These are phyloP conservation scores for Anthoceros angustus DNA, from an alignment of 225 moss, liverwort and hornwort genomes.

Conservation along the genomic window DNA sequence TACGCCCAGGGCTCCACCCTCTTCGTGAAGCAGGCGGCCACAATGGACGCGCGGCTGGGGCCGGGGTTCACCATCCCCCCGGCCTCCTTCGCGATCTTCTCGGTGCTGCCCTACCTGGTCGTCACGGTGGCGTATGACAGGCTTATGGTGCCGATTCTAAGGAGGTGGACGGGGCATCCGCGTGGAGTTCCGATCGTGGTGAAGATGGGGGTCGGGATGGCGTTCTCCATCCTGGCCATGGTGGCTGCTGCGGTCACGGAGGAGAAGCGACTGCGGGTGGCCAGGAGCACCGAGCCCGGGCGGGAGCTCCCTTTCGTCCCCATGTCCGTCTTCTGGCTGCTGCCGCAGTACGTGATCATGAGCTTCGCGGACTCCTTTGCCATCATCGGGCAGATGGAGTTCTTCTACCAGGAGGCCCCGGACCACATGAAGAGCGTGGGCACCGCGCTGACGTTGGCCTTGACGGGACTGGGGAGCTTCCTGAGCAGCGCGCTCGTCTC, in stretches of 20 bases:
- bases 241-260: constrained; percentile 12
- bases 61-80: constrained; percentile 14
- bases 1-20: constrained; percentile 45
- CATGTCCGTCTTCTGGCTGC: constrained; percentile 18
- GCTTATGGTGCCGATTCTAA: constrained; percentile 6
- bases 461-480: constrained; percentile 11
- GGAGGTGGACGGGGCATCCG: constrained; percentile 14
- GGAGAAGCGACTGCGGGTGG: constrained; percentile 11
- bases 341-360: constrained; percentile 7
- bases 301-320: constrained; percentile 6
- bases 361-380: constrained; percentile 9
- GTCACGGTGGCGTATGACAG: constrained; percentile 11
- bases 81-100: neutral
- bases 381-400: constrained; percentile 10
- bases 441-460: constrained; percentile 11
- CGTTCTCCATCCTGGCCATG: constrained; percentile 8
- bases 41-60: constrained; percentile 23
- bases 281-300: constrained; percentile 1
- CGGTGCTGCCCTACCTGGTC: constrained; percentile 1
- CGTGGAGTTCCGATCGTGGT: constrained; percentile 12
- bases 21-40: constrained; percentile 33
- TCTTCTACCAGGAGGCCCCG: constrained; percentile 14
- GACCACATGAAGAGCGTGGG: constrained; percentile 13
- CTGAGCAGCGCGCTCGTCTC: constrained; percentile 10
- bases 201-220: constrained; percentile 4